Conservation (phyloP, 352 stramenopile genomes). For the Pythium phragmiticola region DNA sequence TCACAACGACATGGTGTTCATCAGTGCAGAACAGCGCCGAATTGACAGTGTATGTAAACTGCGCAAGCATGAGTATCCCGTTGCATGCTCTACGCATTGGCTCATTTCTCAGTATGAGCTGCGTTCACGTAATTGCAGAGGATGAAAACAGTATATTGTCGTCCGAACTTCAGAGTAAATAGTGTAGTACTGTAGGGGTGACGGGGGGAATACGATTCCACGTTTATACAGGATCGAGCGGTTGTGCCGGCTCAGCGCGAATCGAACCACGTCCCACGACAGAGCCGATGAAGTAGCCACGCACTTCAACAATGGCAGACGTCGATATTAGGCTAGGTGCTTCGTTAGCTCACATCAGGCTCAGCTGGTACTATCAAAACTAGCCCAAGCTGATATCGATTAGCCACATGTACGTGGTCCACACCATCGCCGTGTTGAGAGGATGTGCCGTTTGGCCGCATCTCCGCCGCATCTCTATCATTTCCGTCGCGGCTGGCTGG, state of each 20-base stretch:
- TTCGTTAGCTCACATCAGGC: not conserved
- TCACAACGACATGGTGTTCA: too few relatives aligned
- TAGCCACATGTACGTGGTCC: slow-evolving; percentile 2
- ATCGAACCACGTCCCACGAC: not conserved
- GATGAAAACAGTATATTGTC: too few relatives aligned
- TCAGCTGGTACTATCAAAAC: not conserved
- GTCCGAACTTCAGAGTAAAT: too few relatives aligned
- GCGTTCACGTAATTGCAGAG: too few relatives aligned
- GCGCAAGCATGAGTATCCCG: too few relatives aligned
- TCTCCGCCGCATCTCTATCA: not conserved
- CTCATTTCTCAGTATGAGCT: too few relatives aligned
- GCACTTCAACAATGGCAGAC: not conserved
- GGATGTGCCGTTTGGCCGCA: not conserved
- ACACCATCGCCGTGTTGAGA: slow-evolving; percentile 18
- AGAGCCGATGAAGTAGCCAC: not conserved
- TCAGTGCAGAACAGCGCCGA: too few relatives aligned
- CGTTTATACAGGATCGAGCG: not conserved
- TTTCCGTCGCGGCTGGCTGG: not conserved
- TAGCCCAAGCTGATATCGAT: not conserved
- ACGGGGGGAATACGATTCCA: too few relatives aligned
- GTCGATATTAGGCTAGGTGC: too few relatives aligned
- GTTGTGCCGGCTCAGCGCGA: not conserved
- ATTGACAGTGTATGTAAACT: too few relatives aligned
- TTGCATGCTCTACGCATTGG: too few relatives aligned
- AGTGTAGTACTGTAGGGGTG: too few relatives aligned